A percentile compares a stretch with the other conserved stretches of the same genome.
These are phyloP conservation scores for Chlamydomonas sphaeroides DNA, from an alignment of 139 green algal species.

Conservation along the genomic window DNA sequence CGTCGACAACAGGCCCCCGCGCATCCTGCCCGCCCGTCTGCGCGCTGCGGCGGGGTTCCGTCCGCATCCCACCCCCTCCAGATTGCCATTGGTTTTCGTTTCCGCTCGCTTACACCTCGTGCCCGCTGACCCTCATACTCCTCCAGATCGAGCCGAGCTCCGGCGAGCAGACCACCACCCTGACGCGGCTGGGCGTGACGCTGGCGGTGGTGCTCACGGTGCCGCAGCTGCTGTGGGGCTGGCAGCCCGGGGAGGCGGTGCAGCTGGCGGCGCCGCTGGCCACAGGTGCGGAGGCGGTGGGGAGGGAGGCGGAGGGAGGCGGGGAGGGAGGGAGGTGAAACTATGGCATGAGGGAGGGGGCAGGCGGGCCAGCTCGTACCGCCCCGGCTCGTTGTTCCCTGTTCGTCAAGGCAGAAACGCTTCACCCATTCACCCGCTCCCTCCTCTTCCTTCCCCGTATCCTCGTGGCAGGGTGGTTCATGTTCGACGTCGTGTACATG, in stretches of 20 bases:
- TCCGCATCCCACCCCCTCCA: too few relatives aligned
- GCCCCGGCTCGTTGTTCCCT: too few relatives aligned
- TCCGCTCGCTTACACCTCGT: not conserved
- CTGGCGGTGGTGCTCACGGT: conserved; percentile 35
- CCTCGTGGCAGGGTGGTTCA: conserved; percentile 10
- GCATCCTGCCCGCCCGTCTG: too few relatives aligned
- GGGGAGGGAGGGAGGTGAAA: too few relatives aligned
- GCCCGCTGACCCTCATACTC: not conserved
- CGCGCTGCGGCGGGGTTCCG: too few relatives aligned
- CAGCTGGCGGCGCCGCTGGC: conserved; percentile 37
- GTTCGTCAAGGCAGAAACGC: too few relatives aligned
- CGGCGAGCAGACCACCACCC: not conserved
- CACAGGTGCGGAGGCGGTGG: not conserved
- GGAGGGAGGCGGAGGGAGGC: too few relatives aligned
- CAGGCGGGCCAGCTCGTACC: too few relatives aligned
- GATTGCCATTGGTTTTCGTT: too few relatives aligned
- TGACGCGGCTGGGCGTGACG: conserved; percentile 35
- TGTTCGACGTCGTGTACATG: conserved; percentile 52
- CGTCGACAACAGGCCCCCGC: too few relatives aligned
- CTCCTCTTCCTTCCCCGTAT: too few relatives aligned
- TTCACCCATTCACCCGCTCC: too few relatives aligned
- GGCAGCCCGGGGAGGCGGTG: not conserved
- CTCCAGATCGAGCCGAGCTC: conserved; percentile 4
- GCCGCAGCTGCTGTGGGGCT: conserved; percentile 45
- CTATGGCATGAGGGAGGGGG: not conserved